These are phyloP conservation scores for Copromyces sp. DNA, from an alignment of 495 filamentous ascomycete species.

Conservation along the genomic window DNA sequence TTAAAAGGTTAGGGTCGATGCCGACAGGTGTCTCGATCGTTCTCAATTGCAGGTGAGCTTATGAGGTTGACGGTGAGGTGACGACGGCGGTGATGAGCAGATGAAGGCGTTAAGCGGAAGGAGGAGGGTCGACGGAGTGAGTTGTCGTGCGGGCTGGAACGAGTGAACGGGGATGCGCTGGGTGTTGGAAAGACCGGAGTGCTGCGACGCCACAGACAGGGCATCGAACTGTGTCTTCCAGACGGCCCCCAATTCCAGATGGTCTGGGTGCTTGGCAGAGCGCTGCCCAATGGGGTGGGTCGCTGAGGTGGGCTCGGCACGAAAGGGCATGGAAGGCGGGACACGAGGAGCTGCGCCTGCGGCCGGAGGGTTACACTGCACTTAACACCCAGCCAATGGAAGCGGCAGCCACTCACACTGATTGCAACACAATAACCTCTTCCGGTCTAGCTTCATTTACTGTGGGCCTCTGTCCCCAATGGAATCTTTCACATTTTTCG, in stretches of 20 bases:
- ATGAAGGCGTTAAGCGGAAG: background rate
- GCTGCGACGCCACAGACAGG: slow-evolving; percentile 4
- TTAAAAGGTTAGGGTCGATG: slow-evolving; percentile 1
- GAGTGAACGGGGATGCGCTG: slow-evolving; percentile 11
- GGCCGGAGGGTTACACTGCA: background rate
- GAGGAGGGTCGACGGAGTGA: background rate
- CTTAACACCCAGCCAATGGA: background rate
- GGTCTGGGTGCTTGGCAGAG: background rate
- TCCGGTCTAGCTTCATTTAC: background rate
- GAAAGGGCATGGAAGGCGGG: background rate
- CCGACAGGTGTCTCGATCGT: background rate
- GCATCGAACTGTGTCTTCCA: background rate
- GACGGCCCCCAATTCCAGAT: background rate
- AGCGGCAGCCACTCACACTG: background rate
- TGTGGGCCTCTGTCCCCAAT: background rate
- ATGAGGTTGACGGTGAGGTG: slow-evolving; percentile 3
- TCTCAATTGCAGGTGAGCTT: slow-evolving; percentile 1
- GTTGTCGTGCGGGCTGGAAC: background rate
- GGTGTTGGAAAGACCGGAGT: slow-evolving; percentile 4
- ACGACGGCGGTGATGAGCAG: slow-evolving; percentile 3
- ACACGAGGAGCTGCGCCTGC: background rate
- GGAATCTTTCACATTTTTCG: background rate
- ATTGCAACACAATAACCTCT: background rate
- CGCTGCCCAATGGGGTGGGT: background rate
- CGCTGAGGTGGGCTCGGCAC: background rate